Percentiles rank a stretch among this genome's conserved stretches.
These are phyloP conservation scores for Penicillium digitatum DNA, from an alignment of 2,329 filamentous ascomycete genomes.

Conservation along the genomic window DNA sequence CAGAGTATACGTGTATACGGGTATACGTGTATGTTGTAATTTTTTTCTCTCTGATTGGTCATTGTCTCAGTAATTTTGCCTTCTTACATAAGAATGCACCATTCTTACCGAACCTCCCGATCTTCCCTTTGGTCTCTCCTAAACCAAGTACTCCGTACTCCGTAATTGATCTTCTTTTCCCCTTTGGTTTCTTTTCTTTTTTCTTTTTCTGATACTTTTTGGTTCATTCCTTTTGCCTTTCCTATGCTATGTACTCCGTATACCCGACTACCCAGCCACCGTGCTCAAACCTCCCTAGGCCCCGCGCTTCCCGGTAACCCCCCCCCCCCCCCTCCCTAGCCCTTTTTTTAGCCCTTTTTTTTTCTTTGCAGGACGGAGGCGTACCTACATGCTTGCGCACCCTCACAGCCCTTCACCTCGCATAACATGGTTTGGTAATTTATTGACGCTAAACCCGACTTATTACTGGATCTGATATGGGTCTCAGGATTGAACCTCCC, in stretches of 20 bases:
- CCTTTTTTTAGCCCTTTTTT: conserved; percentile 2
- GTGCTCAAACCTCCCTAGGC: conserved; percentile 24
- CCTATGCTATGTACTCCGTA: neutral
- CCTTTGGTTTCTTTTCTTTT: neutral
- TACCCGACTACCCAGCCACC: conserved; percentile 30
- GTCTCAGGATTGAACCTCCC: conserved; percentile 14
- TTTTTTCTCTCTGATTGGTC: neutral
- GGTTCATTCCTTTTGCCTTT: conserved; percentile 30
- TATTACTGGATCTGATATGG: conserved; percentile 38
- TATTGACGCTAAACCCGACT: conserved; percentile 24
- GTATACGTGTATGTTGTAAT: neutral
- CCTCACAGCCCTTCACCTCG: conserved; percentile 8
- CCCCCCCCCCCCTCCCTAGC: conserved; percentile 22
- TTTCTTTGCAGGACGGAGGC: conserved; percentile 20
- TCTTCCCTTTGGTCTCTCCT: conserved; percentile 3
- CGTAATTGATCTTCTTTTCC: conserved; percentile 16
- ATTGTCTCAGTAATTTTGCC: neutral
- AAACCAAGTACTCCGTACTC: too few species aligned
- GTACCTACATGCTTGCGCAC: conserved; percentile 21
- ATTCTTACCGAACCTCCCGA: conserved; percentile 19
- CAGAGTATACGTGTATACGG: too few species aligned
- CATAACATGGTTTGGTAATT: conserved; percentile 12
- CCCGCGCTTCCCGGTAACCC: conserved; percentile 10
- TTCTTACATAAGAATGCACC: conserved; percentile 14
- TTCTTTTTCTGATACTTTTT: conserved; percentile 1